A percentile compares a stretch with the other conserved stretches of the same genome.
phyloP scores from a whole-genome alignment of 2,329 filamentous ascomycete genomes.

The Calycina marina region DNA sequence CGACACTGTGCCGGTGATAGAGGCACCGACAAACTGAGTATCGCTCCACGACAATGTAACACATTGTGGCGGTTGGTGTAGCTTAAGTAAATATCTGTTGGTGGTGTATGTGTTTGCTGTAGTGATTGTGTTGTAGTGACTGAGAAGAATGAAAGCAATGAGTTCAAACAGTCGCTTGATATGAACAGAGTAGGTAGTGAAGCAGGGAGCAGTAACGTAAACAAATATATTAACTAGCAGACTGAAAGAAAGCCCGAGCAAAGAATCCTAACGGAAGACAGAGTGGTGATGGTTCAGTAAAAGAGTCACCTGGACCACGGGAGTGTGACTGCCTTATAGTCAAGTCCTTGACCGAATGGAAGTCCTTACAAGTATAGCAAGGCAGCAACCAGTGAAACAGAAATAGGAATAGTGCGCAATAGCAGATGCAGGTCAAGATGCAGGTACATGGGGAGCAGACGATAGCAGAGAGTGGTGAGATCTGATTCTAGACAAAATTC shows the following conservation, averaged over 20 bases:
- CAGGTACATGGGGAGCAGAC: constrained; percentile 5
- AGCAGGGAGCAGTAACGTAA: constrained; percentile 12
- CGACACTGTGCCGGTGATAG: constrained; percentile 53
- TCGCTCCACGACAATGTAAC: constrained; percentile 54
- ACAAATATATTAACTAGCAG: constrained; percentile 21
- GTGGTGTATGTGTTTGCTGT: neutral
- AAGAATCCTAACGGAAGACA: constrained; percentile 17
- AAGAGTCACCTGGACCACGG: constrained; percentile 19
- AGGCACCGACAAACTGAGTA: constrained; percentile 57
- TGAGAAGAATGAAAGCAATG: constrained; percentile 1
- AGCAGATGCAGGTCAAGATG: neutral
- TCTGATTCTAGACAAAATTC: constrained; percentile 5
- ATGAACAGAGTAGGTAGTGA: constrained; percentile 6
- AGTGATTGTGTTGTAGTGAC: constrained; percentile 1
- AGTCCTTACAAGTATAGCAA: constrained; percentile 11
- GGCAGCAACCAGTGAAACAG: constrained; percentile 16
- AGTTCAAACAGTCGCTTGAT: constrained; percentile 6
- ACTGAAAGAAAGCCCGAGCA: constrained; percentile 19
- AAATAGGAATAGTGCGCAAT: constrained; percentile 1
- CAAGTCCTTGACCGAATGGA: constrained; percentile 7
- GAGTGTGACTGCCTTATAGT: constrained; percentile 22
- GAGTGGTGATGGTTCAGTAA: constrained; percentile 15
- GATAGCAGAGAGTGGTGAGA: neutral
- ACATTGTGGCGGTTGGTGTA: constrained; percentile 34
- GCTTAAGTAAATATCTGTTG: constrained; percentile 6